Conservation (phyloP, 2,329 filamentous ascomycete species). For the Bipolaris victoriae region DNA sequence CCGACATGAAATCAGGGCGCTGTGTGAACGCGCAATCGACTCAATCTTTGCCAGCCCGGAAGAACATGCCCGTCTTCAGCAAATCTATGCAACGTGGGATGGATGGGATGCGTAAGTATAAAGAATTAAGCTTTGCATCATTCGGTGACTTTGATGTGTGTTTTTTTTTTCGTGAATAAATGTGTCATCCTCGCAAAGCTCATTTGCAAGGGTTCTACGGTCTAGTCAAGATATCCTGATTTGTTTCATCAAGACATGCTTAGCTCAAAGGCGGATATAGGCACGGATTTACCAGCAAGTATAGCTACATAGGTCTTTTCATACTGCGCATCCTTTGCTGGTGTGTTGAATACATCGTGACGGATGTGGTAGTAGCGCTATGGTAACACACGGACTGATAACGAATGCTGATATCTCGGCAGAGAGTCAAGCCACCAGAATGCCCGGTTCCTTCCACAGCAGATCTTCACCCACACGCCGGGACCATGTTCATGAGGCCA, state of each 20-base stretch:
- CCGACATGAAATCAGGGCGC: constrained; percentile 54
- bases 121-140: not conserved
- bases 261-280: not conserved
- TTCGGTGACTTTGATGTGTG: not conserved
- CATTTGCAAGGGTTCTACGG: not conserved
- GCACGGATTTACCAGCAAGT: too few species aligned
- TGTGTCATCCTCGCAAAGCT: not conserved
- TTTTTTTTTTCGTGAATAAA: not conserved
- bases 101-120: constrained; percentile 18
- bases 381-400: not conserved
- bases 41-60: constrained; percentile 70
- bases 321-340: not conserved
- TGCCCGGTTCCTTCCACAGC: not conserved
- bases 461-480: not conserved
- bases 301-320: not conserved
- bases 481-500: not conserved
- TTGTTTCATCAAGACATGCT: too few species aligned
- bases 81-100: constrained; percentile 32
- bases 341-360: not conserved
- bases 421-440: not conserved
- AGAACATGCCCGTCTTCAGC: constrained; percentile 63
- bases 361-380: not conserved
- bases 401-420: not conserved
- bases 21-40: constrained; percentile 67
- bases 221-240: not conserved